A percentile compares a stretch with the other conserved stretches of the same genome.
phyloP scores from a whole-genome alignment of 1,284 basidiomycete genomes.

The Irpex rosettiformis region DNA sequence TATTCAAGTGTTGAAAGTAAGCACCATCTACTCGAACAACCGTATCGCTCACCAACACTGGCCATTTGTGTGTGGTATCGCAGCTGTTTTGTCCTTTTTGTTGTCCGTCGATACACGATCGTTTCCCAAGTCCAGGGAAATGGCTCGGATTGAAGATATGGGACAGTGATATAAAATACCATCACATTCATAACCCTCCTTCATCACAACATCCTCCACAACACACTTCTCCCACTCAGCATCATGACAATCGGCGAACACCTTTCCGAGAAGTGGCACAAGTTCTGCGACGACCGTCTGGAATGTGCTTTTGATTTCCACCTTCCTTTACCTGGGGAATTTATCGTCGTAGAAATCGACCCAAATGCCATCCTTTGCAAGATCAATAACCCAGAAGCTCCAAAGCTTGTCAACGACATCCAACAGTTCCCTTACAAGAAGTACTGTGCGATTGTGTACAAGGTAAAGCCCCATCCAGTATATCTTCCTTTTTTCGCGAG shows the following conservation, averaged over 20 bases:
- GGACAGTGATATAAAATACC: background rate
- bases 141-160: background rate
- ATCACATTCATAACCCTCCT: background rate
- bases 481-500: no score
- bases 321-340: background rate
- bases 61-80: background rate
- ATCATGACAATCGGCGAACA: background rate
- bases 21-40: background rate
- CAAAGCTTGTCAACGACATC: background rate
- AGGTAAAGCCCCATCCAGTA: background rate
- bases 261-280: background rate
- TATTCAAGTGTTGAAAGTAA: background rate
- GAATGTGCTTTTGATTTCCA: background rate
- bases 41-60: background rate
- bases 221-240: background rate
- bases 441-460: background rate
- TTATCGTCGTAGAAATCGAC: background rate
- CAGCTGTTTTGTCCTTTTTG: background rate
- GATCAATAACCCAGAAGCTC: background rate
- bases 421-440: background rate
- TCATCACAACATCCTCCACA: no score
- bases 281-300: background rate
- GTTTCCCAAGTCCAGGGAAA: background rate
- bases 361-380: background rate
- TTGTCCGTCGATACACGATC: background rate